Evolutionary conservation across 768 basidiomycete genomes (phyloP).

Genomic region (Lactarius vividus): DNA sequence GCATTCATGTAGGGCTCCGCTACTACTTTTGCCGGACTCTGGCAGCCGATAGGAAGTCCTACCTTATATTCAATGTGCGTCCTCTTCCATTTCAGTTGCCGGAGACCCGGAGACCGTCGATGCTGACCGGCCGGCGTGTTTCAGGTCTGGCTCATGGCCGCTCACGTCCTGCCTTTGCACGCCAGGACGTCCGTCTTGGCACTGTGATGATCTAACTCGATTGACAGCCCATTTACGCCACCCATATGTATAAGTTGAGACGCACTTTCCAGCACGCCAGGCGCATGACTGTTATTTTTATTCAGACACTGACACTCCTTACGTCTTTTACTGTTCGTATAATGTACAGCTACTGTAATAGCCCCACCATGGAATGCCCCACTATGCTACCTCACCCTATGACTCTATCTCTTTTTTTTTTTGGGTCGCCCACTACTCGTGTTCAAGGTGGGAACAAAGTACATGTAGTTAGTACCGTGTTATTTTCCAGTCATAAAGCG

Average conservation of each 20-base stretch:
- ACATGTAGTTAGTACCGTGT: conserved; percentile 1
- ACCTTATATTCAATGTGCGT: conserved; percentile 31
- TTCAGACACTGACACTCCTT: conserved; percentile 3
- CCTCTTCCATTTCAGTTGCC: background rate
- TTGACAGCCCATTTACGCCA: conserved; percentile 28
- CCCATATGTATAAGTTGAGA: conserved; percentile 17
- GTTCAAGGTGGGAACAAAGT: background rate
- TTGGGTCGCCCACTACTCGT: background rate
- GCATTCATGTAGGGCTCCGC: conserved; percentile 27
- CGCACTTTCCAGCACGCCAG: conserved; percentile 17
- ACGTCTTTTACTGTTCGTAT: conserved; percentile 20
- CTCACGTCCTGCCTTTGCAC: conserved; percentile 26
- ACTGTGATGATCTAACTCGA: conserved; percentile 20
- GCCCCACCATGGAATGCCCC: background rate
- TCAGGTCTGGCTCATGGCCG: conserved; percentile 28
- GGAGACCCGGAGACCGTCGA: conserved; percentile 10
- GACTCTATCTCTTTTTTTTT: background rate
- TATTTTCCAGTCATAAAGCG: background rate
- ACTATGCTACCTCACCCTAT: background rate
- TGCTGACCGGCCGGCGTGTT: conserved; percentile 18
- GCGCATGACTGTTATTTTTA: conserved; percentile 20
- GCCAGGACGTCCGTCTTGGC: conserved; percentile 24
- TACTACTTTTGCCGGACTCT: conserved; percentile 24
- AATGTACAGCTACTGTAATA: conserved; percentile 13
- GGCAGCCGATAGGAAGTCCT: conserved; percentile 26